phyloP scores from a whole-genome alignment of 129 eudicot genomes.

The Lonicera japonica region DNA sequence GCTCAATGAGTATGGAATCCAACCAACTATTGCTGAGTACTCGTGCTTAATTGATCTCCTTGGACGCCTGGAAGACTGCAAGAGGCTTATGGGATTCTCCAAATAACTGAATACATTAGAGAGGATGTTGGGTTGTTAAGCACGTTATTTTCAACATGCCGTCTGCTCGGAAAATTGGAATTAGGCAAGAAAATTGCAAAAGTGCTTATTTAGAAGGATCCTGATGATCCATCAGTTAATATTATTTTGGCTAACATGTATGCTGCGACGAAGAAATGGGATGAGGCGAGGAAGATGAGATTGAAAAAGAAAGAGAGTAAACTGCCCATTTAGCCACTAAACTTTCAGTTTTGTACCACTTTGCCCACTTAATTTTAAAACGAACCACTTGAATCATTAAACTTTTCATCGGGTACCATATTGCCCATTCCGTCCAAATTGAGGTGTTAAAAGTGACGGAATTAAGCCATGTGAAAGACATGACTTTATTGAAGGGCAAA shows the following conservation, averaged over 20 bases:
- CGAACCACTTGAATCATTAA: too few species aligned
- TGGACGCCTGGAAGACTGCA: conserved; percentile 2
- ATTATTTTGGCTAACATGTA: conserved; percentile 1
- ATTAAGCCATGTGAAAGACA: too few species aligned
- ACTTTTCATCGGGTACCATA: too few species aligned
- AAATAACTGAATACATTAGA: not conserved
- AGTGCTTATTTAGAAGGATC: not conserved
- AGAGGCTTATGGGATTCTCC: not conserved
- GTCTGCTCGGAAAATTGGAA: not conserved
- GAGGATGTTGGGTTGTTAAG: not conserved
- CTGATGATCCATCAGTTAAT: not conserved
- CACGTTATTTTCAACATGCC: not conserved
- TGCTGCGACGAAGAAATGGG: not conserved
- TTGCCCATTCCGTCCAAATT: too few species aligned
- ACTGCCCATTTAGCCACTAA: too few species aligned
- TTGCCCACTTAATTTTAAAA: too few species aligned
- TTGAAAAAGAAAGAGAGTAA: conserved; percentile 1
- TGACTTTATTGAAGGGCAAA: too few species aligned
- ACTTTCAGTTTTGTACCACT: too few species aligned
- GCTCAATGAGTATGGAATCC: not conserved
- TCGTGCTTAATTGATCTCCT: not conserved
- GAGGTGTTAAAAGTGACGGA: too few species aligned
- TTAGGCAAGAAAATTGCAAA: not conserved
- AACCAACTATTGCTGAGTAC: not conserved
- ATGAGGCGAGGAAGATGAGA: not conserved